phyloP scores from a whole-genome alignment of 257 asterid species.

The Fraxinus excelsior region DNA sequence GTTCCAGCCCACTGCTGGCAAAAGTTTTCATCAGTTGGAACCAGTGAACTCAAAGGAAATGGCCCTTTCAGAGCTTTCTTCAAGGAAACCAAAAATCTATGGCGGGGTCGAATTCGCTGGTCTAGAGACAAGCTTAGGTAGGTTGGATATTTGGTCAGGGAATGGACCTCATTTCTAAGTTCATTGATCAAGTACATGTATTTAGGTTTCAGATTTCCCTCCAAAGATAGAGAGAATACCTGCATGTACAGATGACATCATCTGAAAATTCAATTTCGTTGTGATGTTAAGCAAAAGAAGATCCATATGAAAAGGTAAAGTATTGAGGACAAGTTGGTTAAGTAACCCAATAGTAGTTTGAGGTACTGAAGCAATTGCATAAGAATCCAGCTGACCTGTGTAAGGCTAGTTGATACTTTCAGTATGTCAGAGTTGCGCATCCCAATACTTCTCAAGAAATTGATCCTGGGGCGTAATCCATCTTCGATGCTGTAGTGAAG shows the following conservation, averaged over 20 bases:
- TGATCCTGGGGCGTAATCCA: slow-evolving; percentile 80
- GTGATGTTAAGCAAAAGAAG: slow-evolving; percentile 12
- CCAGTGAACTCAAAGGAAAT: slow-evolving; percentile 86
- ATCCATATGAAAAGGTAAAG: slow-evolving; percentile 3
- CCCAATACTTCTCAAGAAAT: slow-evolving; percentile 82
- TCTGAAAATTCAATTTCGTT: slow-evolving; percentile 14
- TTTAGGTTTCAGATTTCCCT: slow-evolving; percentile 86
- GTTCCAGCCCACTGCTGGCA: slow-evolving; percentile 98
- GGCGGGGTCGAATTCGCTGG: slow-evolving; percentile 97
- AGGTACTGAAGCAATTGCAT: slow-evolving; percentile 13
- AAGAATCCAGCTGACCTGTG: slow-evolving; percentile 64
- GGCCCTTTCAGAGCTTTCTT: slow-evolving; percentile 95
- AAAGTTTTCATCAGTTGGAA: slow-evolving; percentile 88
- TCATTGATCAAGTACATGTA: slow-evolving; percentile 88
- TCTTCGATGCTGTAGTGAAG: slow-evolving; percentile 93
- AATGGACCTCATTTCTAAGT: slow-evolving; percentile 79
- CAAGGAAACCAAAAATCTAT: slow-evolving; percentile 76
- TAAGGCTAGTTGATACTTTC: slow-evolving; percentile 81
- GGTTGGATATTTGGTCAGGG: slow-evolving; percentile 81
- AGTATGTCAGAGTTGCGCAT: slow-evolving; percentile 70
- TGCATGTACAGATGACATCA: slow-evolving; percentile 32
- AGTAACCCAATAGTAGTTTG: slow-evolving; percentile 21
- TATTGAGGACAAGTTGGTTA: not conserved
- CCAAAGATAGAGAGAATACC: slow-evolving; percentile 90
- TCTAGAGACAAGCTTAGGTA: slow-evolving; percentile 91